Percentiles rank a stretch among this genome's conserved stretches.
phyloP scores from a whole-genome alignment of 371 early-diverging fungal species.

The Globomyces sp. region DNA sequence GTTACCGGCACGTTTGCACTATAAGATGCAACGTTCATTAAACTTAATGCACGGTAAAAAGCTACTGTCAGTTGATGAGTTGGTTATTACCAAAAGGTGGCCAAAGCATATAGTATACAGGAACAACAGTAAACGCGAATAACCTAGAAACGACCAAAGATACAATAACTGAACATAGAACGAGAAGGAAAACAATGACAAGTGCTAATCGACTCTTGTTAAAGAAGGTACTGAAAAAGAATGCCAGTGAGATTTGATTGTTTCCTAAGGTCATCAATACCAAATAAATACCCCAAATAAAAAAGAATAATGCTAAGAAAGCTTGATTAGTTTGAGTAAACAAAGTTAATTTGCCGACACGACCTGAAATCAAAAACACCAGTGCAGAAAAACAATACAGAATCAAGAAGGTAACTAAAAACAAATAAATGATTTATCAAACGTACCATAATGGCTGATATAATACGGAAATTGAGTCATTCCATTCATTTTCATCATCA shows the following conservation, averaged over 20 bases:
- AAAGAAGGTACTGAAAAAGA: slow-evolving; percentile 64
- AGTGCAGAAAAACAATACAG: slow-evolving; percentile 56
- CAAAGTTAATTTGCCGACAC: slow-evolving; percentile 51
- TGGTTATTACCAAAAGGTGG: slow-evolving; percentile 33
- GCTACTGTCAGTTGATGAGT: slow-evolving; percentile 72
- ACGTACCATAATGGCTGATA: slow-evolving; percentile 32
- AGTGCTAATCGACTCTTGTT: slow-evolving; percentile 56
- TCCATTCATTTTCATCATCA: slow-evolving; percentile 78
- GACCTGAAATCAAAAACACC: slow-evolving; percentile 60
- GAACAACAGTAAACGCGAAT: slow-evolving; percentile 35
- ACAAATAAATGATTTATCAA: too few relatives aligned
- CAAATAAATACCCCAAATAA: slow-evolving; percentile 61
- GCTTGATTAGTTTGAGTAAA: slow-evolving; percentile 56
- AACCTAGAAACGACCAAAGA: slow-evolving; percentile 45
- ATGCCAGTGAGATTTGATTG: slow-evolving; percentile 61
- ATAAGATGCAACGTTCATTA: slow-evolving; percentile 49
- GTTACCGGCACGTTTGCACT: neutral
- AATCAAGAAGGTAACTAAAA: slow-evolving; percentile 55
- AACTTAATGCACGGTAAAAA: slow-evolving; percentile 58
- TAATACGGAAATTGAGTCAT: slow-evolving; percentile 62
- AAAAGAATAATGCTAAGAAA: slow-evolving; percentile 58
- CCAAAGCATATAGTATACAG: slow-evolving; percentile 41
- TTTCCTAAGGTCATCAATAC: slow-evolving; percentile 20
- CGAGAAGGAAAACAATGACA: slow-evolving; percentile 56
- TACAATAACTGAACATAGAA: slow-evolving; percentile 60